Percentiles rank a stretch among this genome's conserved stretches.
These are phyloP conservation scores for Astrocystis sublimbata DNA, from an alignment of 495 filamentous ascomycete species.

Conservation along the genomic window DNA sequence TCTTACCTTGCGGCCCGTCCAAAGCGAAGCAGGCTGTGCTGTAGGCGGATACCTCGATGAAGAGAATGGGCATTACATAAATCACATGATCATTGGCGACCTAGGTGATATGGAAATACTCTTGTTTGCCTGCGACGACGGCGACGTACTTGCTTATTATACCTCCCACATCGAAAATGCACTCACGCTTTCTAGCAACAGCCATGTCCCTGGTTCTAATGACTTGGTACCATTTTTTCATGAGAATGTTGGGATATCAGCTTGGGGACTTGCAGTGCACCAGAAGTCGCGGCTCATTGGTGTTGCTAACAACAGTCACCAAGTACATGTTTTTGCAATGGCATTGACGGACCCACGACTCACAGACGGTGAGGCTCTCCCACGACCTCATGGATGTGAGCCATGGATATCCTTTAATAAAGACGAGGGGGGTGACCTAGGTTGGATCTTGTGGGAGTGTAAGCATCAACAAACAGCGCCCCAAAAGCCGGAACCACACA, in stretches of 20 bases:
- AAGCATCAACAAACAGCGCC: neutral
- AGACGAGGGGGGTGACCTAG: neutral
- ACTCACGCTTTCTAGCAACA: slow-evolving; percentile 16
- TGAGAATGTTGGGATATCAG: slow-evolving; percentile 71
- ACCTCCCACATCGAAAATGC: slow-evolving; percentile 48
- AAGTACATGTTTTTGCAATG: slow-evolving; percentile 73
- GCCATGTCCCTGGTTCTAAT: neutral
- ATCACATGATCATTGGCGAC: slow-evolving; percentile 74
- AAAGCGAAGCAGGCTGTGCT: slow-evolving; percentile 41
- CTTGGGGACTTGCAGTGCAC: slow-evolving; percentile 90
- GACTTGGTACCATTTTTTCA: slow-evolving; percentile 62
- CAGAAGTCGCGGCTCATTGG: slow-evolving; percentile 76
- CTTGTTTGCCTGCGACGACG: slow-evolving; percentile 77
- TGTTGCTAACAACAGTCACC: slow-evolving; percentile 69
- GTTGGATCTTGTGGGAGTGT: neutral
- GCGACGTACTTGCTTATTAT: slow-evolving; percentile 82
- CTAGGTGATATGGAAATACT: slow-evolving; percentile 81
- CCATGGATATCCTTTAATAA: neutral
- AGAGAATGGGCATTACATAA: slow-evolving; percentile 67
- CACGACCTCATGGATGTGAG: neutral
- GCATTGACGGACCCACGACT: slow-evolving; percentile 51
- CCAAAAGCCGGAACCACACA: neutral
- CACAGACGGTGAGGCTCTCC: neutral
- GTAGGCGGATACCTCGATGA: slow-evolving; percentile 59
- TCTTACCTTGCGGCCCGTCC: slow-evolving; percentile 65